Evolutionary conservation across 2,329 filamentous ascomycete genomes (phyloP), one percentile per base, ranked within the genome.

Genomic region (Lasiodiplodia sp.): DNA sequence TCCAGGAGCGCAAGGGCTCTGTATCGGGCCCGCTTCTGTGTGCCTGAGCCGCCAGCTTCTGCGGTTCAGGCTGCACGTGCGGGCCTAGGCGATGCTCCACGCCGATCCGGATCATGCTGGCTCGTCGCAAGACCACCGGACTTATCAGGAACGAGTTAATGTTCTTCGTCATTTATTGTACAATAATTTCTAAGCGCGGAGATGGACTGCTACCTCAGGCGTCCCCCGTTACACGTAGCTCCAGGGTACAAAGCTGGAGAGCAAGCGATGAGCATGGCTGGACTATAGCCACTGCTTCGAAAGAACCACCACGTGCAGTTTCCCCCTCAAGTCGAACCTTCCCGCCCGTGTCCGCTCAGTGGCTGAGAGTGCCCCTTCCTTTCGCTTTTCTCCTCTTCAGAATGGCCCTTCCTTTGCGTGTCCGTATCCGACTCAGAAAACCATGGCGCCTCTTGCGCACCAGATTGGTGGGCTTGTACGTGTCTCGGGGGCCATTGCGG

Each of bases 401-500:
- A 60, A 85, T 80, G 76, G 83, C 83, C 73, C 85, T 79, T 28
- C 88, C 88, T 64, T 82, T 85, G 74, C 84, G 82, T 25, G 82
- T 82, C 74, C 81, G 81, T 70, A 88, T 71, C 72, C 88, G 77
- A 11, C 84, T 79, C 69, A 90, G 75, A 73, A 88, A 90, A 2
- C 88, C 88, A 78, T 88, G 86, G 73, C 88, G 82, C 71, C 88
- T 82, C 80, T 90, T 90, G 75, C 88, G 82, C 52, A 89, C 86
- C 55, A 84, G 75, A 71, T 89, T 86, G 63, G 85, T 88, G 11
- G 87, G 87, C 67, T 86, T 86, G 74, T 83, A 89, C 52, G 88
- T 90, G 68, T 85, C 79, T 71, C 88, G 82, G 34, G 83, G 84
- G 2, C 80, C 82, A 72, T 80, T 81, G 51, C 83, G 78, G 25